Evolutionary conservation across 306 rosid species (phyloP), one percentile per base, ranked within the genome.

Genomic region (Cucumis hystrix): DNA sequence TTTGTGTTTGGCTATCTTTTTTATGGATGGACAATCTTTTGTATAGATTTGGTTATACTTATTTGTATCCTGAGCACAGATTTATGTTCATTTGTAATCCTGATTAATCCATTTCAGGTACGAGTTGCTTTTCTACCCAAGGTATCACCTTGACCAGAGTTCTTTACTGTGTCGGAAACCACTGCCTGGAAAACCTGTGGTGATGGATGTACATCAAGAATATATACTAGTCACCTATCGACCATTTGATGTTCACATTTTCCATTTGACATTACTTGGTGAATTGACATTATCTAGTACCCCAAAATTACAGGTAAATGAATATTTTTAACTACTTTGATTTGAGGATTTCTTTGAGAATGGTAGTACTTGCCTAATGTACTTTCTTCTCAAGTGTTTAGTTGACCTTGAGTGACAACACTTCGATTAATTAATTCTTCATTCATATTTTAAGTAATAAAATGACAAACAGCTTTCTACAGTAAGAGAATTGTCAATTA

Each of bases 401-500:
- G 28, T 51, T 79, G 61, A 75, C 55, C 37, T 39, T 75, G 51
- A 66, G 57, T 80, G 35, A 54, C 47, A 39, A 41, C 80, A 76
- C 60, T 76, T 84, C 60, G 25, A 75, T 79, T 84, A 79, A 81
- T 37, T 79, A 79, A 65, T 81, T 81, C 79, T 83, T 79, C 87
- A 81, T 90, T 83, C 91, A 87, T 84, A 89, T 71, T 88, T 92
- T 86, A 92, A 95, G 97, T 92, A 91, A 95, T 95, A 85, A 90
- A 93, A 92, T 90, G 96, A 91, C 98, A 88, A 90, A 95, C 98
- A 95, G 96, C 97, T 95, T 95, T 95, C 97, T 95, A 93, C 97
- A 92, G 98, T 95, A 89, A 89, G 97, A 83, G 98, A 95, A 92
- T 97, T 92, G 80, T 95, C 98, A 82, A 95, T 95, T 77, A 90